phyloP scores from a whole-genome alignment of 2,329 filamentous ascomycete species.

The Cryphonectria radicalis region DNA sequence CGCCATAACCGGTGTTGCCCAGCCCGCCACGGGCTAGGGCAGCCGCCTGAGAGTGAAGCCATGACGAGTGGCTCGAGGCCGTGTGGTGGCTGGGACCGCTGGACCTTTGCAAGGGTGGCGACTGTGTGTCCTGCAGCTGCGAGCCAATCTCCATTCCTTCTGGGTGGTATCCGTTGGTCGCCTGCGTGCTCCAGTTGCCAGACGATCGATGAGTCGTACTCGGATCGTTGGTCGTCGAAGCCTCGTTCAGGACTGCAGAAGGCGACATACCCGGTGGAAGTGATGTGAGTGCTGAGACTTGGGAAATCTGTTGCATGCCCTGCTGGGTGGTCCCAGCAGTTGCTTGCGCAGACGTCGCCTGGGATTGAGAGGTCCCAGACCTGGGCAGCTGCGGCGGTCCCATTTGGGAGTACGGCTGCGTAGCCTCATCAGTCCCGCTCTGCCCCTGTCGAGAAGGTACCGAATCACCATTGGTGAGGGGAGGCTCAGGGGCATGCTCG shows the following conservation, averaged over 20 bases:
- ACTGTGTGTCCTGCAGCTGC: slow-evolving; percentile 60
- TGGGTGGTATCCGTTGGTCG: slow-evolving; percentile 67
- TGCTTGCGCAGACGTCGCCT: slow-evolving; percentile 41
- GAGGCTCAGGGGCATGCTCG: slow-evolving; percentile 51
- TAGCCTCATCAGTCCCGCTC: slow-evolving; percentile 60
- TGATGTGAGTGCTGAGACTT: slow-evolving; percentile 63
- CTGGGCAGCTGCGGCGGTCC: slow-evolving; percentile 51
- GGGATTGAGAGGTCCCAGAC: slow-evolving; percentile 28
- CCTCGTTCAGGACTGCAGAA: slow-evolving; percentile 74
- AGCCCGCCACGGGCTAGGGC: slow-evolving; percentile 47
- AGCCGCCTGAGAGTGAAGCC: slow-evolving; percentile 63
- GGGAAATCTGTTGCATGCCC: slow-evolving; percentile 63
- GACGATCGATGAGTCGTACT: slow-evolving; percentile 65
- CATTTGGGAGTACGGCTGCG: slow-evolving; percentile 55
- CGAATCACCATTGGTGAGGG: slow-evolving; percentile 61
- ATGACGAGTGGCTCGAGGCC: slow-evolving; percentile 54
- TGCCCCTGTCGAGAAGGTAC: slow-evolving; percentile 51
- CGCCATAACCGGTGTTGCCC: slow-evolving; percentile 23
- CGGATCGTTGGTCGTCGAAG: slow-evolving; percentile 90
- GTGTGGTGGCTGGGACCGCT: slow-evolving; percentile 47
- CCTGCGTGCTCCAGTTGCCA: slow-evolving; percentile 70
- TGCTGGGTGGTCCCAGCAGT: slow-evolving; percentile 40
- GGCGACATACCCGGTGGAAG: slow-evolving; percentile 62
- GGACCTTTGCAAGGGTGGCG: slow-evolving; percentile 34
- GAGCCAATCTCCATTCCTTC: slow-evolving; percentile 48